Base-by-base conservation (phyloP, 2,329 filamentous ascomycete genomes). In the Ambrosiella xylebori region DNA sequence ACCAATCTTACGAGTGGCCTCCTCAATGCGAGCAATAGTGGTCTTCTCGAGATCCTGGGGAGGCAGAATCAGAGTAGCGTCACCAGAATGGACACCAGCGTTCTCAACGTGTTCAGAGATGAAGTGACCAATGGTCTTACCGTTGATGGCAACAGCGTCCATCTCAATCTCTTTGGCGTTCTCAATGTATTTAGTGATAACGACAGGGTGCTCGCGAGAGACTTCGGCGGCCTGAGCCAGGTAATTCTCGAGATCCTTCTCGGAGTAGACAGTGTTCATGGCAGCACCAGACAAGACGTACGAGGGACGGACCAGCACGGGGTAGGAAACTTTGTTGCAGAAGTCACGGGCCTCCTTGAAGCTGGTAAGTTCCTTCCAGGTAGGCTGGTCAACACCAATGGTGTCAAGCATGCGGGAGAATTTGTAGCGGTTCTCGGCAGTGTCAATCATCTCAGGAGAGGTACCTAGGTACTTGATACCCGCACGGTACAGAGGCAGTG, bases 131-230 rank as follows among this genome's bases (percentile, higher is more conserved):
- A 96, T 81, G 71, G 97, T 86, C 57, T 80, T 84, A 67, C 93
- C 93, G 64, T 94, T 85, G 65, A 84, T 85, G 57, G 91, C 93
- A 50, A 98, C 93, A 45, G 93, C 93, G 65, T 98, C 93, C 93
- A 98, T 97, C 72, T 98, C 93, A 63, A 98, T 97, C 71, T 98
- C 93, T 76, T 98, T 97, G 63, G 93, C 93, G 64, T 95, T 93
- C 75, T 98, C 93, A 64, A 98, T 97, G 73, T 97, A 98, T 74
- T 98, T 98, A 61, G 91, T 97, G 67, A 98, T 97, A 61, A 98
- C 93, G 9, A 98, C 93, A 0, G 93, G 93, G 69, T 97, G 88
- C 62, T 97, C 91, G 62, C 87, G 83, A 5, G 93, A 97, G 52
- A 98, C 93, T 63, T 95, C 90, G 6, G 81, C 87, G 57, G 93